Evolutionary conservation across 345 rosid genomes (phyloP), one percentile per base, ranked within the genome.

Genomic region (Salix dunnii): DNA sequence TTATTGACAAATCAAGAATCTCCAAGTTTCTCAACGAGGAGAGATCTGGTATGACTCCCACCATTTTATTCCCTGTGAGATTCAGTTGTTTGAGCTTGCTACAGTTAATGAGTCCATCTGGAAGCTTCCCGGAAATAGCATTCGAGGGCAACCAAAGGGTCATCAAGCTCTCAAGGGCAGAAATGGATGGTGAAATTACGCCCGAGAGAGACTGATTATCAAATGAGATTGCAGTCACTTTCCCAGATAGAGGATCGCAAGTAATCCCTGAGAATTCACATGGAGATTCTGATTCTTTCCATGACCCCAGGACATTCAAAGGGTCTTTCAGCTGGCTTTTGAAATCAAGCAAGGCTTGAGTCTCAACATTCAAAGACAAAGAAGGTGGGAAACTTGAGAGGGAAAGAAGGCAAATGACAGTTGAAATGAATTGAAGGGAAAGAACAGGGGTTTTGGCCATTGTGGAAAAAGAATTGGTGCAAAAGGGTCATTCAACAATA

Each of bases 261-360:
- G 81, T 81, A 67, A 95, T 79, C 48, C 99, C 99, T 2, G 38
- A 77, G 81, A 82, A 95, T 1, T 28, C 67, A 78, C 99, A 95
- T 0, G 96, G 94, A 4, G 90, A 86, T 14, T 77, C 80, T 0
- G 94, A 70, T 1, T 82, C 90, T 61, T 79, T 89, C 99, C 99
- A 95, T 0, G 97, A 91, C 5, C 78, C 85, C 53, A 95, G 70
- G 23, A 85, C 73, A 72, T 83, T 77, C 38, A 80, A 62, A 31
- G 97, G 92, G 82, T 93, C 99, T 42, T 81, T 67, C 68, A 95
- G 90, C 42, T 67, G 79, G 74, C 68, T 75, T 74, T 91, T 95
- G 86, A 95, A 86, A 11, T 85, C 86, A 61, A 95, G 81, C 77
- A 95, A 90, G 49, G 93, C 93, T 77, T 74, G 74, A 33, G 80